Evolutionary conservation across 1,139 yeast species (phyloP), one percentile per base, ranked within the genome.

Genomic region (Taphrina communis): DNA sequence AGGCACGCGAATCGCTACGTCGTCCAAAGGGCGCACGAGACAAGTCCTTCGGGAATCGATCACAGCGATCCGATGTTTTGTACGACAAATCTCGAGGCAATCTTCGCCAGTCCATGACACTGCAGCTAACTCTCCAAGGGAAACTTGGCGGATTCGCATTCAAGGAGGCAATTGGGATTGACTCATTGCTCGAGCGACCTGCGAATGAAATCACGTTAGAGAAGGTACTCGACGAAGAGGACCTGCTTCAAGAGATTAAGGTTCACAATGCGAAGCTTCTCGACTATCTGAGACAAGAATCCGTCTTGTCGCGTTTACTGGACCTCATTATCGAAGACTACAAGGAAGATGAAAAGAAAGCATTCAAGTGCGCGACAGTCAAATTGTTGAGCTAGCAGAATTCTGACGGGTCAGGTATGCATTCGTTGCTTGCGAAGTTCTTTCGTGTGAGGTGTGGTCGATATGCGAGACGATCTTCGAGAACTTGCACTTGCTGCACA

Each of bases 371-470:
- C 7, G 56, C 63, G 5, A 3, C 1, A n/a, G 9, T 46, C 59
- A 74, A 7, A 82, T 81, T 9, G 11, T 73, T 14, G 71, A 73
- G 14, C 75, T 78, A 0, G 77, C 57, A 46, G 39, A 51, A 21
- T 39, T 35, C 51, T 56, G 46, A 60, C 41, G 6, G 19, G 46
- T 38, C 50, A 73, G 74, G 60, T 72, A 91, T 75, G 95, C 97
- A 4, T 89, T 92, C 68, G 84, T 93, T 72, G 94, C 97, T 3
- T 90, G 97, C 0, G 99, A 95, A 76, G 88, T 94, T 57, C 82
- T 94, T 56, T 86, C 94, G 69, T 92, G 96, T 4, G 98, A 94
- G 76, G 95, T 92, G 7, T 94, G 97, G 97, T 89, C 96, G 4
- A 82, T 95, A 50, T 90, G 97, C 4, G 97, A 94, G 74, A 88